Evolutionary conservation across 495 filamentous ascomycete genomes (phyloP).

Genomic region (Penicillium canariense): DNA sequence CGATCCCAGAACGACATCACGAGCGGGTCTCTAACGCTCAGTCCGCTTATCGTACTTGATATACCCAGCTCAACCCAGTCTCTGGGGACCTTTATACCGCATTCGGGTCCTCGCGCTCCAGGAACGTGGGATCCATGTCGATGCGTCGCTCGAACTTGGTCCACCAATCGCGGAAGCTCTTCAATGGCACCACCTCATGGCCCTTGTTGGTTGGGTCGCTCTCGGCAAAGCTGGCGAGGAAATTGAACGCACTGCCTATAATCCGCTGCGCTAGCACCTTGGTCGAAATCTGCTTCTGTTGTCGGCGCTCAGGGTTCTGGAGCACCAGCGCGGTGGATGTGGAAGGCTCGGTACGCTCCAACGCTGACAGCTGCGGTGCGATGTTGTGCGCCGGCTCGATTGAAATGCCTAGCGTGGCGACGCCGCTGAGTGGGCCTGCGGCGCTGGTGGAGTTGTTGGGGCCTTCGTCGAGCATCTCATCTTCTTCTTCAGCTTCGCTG

Average conservation of each 20-base stretch:
- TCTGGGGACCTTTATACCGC: constrained; percentile 17
- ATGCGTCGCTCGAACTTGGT: constrained; percentile 88
- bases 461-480: constrained; percentile 47
- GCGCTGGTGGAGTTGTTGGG: constrained; percentile 6
- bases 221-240: constrained; percentile 80
- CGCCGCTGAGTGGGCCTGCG: constrained; percentile 22
- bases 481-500: constrained; percentile 35
- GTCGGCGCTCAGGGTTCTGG: constrained; percentile 24
- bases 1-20: neutral
- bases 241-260: constrained; percentile 97
- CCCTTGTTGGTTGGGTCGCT: constrained; percentile 45
- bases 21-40: neutral
- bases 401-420: constrained; percentile 74
- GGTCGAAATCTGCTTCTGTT: constrained; percentile 51
- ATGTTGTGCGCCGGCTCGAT: constrained; percentile 75
- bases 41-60: neutral
- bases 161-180: constrained; percentile 97
- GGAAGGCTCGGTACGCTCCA: constrained; percentile 40
- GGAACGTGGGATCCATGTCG: constrained; percentile 80
- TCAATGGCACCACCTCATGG: constrained; percentile 82
- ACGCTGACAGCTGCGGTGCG: constrained; percentile 59
- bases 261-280: constrained; percentile 85
- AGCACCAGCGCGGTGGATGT: constrained; percentile 29
- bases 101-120: constrained; percentile 70
- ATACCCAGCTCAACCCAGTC: neutral